Base-by-base conservation (phyloP, 2,329 filamentous ascomycete genomes). In the Aspergillus candidus region DNA sequence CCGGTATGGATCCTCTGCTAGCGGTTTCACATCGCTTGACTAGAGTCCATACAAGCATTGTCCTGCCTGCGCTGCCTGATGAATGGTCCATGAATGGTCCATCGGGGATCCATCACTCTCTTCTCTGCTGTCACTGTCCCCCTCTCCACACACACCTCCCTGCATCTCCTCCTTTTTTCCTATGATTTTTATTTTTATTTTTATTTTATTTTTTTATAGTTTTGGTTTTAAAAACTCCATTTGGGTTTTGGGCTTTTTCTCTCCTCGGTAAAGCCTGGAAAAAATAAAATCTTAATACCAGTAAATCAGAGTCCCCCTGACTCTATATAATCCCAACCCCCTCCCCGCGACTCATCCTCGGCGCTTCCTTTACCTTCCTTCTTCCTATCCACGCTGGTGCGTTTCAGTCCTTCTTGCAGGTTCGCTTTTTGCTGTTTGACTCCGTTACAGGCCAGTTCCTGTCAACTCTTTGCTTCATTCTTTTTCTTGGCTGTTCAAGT, bases 391-490 rank as follows among this genome's bases (percentile, higher is more conserved):
- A 54, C 54, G 54, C 54, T 56, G 49, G 51, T 46, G 43, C 58
- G 56, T 47, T 55, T 52, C 50, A 32, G 44, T 56, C 49, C 45
- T 54, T 58, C 22, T 27, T 27, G 22, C 8, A 27, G 22, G 22
- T 27, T 49, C 44, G 35, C 40, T 43, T 50, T 32, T 46, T 45
- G 44, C 45, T 49, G 52, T 61, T 65, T 55, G 57, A 56, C 52
- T 55, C 51, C 51, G 44, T 18, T 44, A 49, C 60, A 60, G 63
- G 63, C 63, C 53, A 65, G 63, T 58, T 53, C 63, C 62, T 65
- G 59, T 60, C 46, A 10, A 27, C 22, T 59, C 53, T 43, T 63
- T 50, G 51, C 50, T 52, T 46, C 50, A 51, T 43, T 51, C 49
- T 40, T 50, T 53, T 44, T 46, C 40, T 33, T 32, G 8, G 32